Percentiles rank a stretch among this genome's conserved stretches.
Evolutionary conservation across 2,329 filamentous ascomycete species (phyloP).

Genomic region (Sphaerulina musiva): DNA sequence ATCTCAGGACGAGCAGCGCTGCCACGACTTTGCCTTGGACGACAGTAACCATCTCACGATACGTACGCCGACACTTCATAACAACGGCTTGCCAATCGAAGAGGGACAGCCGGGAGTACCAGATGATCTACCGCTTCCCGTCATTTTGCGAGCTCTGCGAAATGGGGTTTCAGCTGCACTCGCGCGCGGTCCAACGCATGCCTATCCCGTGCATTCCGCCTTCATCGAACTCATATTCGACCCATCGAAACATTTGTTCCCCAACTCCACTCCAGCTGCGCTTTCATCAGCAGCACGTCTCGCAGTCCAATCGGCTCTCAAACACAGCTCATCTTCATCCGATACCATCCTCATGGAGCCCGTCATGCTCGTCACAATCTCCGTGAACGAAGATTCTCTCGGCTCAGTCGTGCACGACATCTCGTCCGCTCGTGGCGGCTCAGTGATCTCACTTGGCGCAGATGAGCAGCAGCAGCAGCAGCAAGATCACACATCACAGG

Average conservation of each 20-base stretch:
- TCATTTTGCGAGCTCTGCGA: constrained; percentile 53
- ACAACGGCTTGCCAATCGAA: constrained; percentile 37
- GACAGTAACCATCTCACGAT: constrained; percentile 68
- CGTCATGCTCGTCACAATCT: constrained; percentile 84
- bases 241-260: constrained; percentile 56
- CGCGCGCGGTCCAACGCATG: constrained; percentile 73
- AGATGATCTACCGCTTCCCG: constrained; percentile 46
- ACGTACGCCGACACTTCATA: constrained; percentile 45
- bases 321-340: constrained; percentile 47
- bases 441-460: constrained; percentile 63
- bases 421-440: constrained; percentile 63
- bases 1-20: constrained; percentile 23
- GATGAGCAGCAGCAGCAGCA: constrained; percentile 15
- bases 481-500: constrained; percentile 14
- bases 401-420: constrained; percentile 79
- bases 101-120: constrained; percentile 47
- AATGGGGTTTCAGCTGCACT: constrained; percentile 80
- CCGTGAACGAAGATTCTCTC: constrained; percentile 72
- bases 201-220: constrained; percentile 72
- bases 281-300: constrained; percentile 60
- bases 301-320: constrained; percentile 64
- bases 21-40: constrained; percentile 40
- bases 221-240: constrained; percentile 65
- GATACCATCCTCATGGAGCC: constrained; percentile 75
- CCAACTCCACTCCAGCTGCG: constrained; percentile 60